Conservation (phyloP, 2,329 filamentous ascomycete species). For the Cryphonectria japonica region DNA sequence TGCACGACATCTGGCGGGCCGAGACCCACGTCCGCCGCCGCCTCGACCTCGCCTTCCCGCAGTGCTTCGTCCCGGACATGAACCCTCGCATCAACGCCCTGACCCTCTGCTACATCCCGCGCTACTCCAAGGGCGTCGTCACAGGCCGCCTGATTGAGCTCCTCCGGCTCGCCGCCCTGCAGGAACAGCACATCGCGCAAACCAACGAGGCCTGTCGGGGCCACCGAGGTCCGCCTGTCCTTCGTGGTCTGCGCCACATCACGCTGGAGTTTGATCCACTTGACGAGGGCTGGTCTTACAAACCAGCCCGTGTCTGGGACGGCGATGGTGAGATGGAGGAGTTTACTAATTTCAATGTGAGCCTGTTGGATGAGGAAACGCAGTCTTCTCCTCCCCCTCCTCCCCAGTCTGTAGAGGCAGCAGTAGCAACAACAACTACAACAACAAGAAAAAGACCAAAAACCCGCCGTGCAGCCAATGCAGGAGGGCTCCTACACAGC, state of each 20-base stretch:
- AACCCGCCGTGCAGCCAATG: neutral
- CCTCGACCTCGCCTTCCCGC: constrained; percentile 51
- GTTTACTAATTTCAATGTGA: constrained; percentile 52
- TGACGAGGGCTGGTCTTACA: constrained; percentile 41
- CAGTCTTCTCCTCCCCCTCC: too few species aligned
- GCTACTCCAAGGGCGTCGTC: constrained; percentile 55
- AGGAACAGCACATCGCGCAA: constrained; percentile 52
- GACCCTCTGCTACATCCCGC: constrained; percentile 58
- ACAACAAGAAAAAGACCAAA: neutral
- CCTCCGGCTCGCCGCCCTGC: constrained; percentile 49
- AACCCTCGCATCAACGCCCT: constrained; percentile 59
- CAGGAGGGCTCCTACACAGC: neutral
- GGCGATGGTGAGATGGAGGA: constrained; percentile 43
- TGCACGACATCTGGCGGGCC: constrained; percentile 46
- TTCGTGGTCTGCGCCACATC: constrained; percentile 58
- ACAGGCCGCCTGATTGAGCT: constrained; percentile 53
- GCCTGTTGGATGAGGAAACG: constrained; percentile 33
- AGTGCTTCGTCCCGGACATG: constrained; percentile 56
- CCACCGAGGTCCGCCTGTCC: constrained; percentile 45
- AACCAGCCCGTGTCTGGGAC: constrained; percentile 36
- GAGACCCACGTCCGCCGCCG: constrained; percentile 50
- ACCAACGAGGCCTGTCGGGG: constrained; percentile 31
- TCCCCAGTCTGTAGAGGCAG: neutral
- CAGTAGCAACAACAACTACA: neutral
- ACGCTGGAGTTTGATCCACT: constrained; percentile 58